Conservation (phyloP, 2,329 filamentous ascomycete genomes). For the Gnomoniopsis smithogilvyi region DNA sequence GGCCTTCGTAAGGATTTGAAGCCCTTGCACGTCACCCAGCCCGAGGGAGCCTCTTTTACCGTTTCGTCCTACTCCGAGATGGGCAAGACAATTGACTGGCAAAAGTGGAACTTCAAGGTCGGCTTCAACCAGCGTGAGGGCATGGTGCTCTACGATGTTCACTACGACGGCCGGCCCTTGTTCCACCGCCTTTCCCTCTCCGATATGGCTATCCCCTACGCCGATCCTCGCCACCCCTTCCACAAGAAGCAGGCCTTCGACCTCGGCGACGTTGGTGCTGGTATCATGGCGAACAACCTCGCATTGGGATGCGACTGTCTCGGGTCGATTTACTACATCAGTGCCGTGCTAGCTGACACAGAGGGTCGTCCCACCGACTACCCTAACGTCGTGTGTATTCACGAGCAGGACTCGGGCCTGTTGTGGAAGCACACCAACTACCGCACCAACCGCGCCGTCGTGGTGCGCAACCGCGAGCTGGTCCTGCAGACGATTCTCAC, state of each 20-base stretch:
- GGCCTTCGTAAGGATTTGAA: slow-evolving; percentile 57
- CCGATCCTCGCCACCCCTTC: slow-evolving; percentile 58
- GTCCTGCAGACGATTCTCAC: slow-evolving; percentile 57
- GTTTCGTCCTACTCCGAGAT: slow-evolving; percentile 25
- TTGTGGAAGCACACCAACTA: slow-evolving; percentile 56
- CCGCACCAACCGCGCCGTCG: slow-evolving; percentile 48
- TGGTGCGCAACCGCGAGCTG: slow-evolving; percentile 48
- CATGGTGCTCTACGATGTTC: slow-evolving; percentile 59
- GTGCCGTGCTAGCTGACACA: slow-evolving; percentile 14
- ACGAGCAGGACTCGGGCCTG: slow-evolving; percentile 57
- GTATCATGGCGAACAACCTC: slow-evolving; percentile 63
- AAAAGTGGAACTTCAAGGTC: slow-evolving; percentile 59
- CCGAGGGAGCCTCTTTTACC: slow-evolving; percentile 59
- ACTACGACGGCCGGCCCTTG: slow-evolving; percentile 56
- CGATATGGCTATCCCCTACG: slow-evolving; percentile 65
- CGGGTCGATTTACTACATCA: slow-evolving; percentile 50
- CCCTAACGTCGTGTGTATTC: slow-evolving; percentile 51
- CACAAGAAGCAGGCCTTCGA: slow-evolving; percentile 67
- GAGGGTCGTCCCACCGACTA: slow-evolving; percentile 13
- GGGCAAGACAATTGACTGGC: slow-evolving; percentile 28
- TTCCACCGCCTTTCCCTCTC: slow-evolving; percentile 58
- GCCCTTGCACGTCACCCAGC: slow-evolving; percentile 60
- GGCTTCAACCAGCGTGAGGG: slow-evolving; percentile 64
- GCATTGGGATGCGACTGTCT: slow-evolving; percentile 60
- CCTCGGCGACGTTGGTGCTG: slow-evolving; percentile 63